These are phyloP conservation scores for Pyrenopolyporus hunteri DNA, from an alignment of 495 filamentous ascomycete genomes.

Conservation along the genomic window DNA sequence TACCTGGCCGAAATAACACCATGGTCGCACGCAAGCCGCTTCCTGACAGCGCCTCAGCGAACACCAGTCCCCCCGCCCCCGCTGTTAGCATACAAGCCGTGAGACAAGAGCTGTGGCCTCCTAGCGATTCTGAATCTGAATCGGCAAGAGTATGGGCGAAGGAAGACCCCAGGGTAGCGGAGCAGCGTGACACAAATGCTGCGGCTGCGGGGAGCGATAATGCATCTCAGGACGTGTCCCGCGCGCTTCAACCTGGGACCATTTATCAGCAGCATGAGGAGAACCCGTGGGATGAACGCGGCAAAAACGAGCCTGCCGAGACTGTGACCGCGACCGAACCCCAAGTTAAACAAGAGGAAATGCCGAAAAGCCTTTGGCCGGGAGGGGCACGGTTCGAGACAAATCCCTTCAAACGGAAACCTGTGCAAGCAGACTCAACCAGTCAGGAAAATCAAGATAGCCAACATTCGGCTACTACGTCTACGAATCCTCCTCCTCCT, in stretches of 20 bases:
- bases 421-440: conserved; percentile 26
- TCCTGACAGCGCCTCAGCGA: conserved; percentile 40
- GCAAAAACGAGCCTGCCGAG: conserved; percentile 9
- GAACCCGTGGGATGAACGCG: conserved; percentile 38
- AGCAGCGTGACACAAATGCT: conserved; percentile 15
- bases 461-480: not conserved
- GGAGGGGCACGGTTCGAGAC: conserved; percentile 49
- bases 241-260: conserved; percentile 31
- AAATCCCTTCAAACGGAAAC: conserved; percentile 61
- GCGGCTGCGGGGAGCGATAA: conserved; percentile 15
- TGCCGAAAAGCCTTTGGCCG: conserved; percentile 46
- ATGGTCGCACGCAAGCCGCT: conserved; percentile 50
- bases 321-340: conserved; percentile 25
- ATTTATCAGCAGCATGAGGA: conserved; percentile 29
- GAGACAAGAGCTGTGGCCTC: conserved; percentile 43
- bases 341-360: conserved; percentile 25
- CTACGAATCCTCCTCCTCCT: conserved; percentile 13
- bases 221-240: conserved; percentile 34
- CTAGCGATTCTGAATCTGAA: conserved; percentile 43
- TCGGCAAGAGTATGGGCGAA: conserved; percentile 47
- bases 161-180: conserved; percentile 20
- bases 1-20: conserved; percentile 28
- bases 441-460: conserved; percentile 7
- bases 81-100: conserved; percentile 42
- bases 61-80: conserved; percentile 34